These are phyloP conservation scores for Ormosia semicastrata DNA, from an alignment of 306 rosid species.

Conservation along the genomic window DNA sequence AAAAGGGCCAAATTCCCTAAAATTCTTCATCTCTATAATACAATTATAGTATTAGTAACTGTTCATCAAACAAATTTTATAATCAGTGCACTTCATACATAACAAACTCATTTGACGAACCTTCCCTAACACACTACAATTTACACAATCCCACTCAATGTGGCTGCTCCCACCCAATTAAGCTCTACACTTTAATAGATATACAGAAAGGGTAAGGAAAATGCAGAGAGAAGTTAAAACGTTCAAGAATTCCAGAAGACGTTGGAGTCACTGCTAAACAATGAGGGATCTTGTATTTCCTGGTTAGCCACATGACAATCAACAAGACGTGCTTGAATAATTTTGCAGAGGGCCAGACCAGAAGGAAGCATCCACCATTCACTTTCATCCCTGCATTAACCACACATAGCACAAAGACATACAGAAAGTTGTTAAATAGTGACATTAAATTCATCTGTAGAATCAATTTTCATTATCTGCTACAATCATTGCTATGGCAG, in stretches of 20 bases:
- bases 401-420: background rate
- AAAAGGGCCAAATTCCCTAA: background rate
- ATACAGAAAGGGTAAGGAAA: background rate
- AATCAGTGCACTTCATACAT: background rate
- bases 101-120: background rate
- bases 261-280: constrained; percentile 78
- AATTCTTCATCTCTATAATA: background rate
- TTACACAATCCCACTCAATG: constrained; percentile 14
- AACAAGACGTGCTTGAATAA: constrained; percentile 80
- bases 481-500: background rate
- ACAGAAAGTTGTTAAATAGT: constrained; percentile 11
- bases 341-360: constrained; percentile 71
- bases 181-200: constrained; percentile 24
- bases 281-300: constrained; percentile 86
- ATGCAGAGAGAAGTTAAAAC: background rate
- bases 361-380: constrained; percentile 99
- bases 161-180: constrained; percentile 26
- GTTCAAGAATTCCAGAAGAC: constrained; percentile 80
- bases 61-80: background rate
- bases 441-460: background rate
- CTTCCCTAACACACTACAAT: constrained; percentile 15
- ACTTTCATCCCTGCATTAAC: constrained; percentile 84
- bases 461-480: constrained; percentile 20
- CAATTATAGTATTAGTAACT: background rate
- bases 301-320: constrained; percentile 89